Evolutionary conservation across 495 filamentous ascomycete genomes (phyloP), one percentile per base, ranked within the genome.

Genomic region (Daldinia vernicosa): DNA sequence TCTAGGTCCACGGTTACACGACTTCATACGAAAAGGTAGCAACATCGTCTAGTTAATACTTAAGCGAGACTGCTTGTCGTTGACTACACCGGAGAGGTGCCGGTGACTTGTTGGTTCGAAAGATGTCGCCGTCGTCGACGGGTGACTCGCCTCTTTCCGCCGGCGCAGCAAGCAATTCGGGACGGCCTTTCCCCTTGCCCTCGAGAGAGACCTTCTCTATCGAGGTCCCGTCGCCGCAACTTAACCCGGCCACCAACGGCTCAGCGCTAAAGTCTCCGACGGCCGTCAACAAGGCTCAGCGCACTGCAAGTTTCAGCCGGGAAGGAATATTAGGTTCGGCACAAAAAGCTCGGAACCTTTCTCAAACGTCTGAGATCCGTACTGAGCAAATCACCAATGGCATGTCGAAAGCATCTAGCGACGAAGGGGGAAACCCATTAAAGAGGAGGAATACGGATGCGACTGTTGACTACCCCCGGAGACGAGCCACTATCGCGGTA

Each of bases 401-500:
- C 40, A 78, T 82, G 63, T 76, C 80, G 60, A 84, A 84, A 60
- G 79, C 78, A 30, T 74, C 78, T 30, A 84, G 80, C 66, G 84
- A 87, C 59, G 84, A 87, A 75, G 81, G 81, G 47, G 77, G 55
- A 9, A 87, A 87, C 66, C 85, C 85, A 17, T 68, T 87, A 43
- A 90, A 90, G 77, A 86, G 89, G 75, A 87, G 89, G 75, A 89
- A 88, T 65, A 90, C 85, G 32, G 87, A 90, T 67, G 88, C 87
- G 60, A 86, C 84, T 26, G 82, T 89, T 50, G 89, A 91, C 69
- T 92, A 91, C 67, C 89, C 89, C 19, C 81, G 90, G 76, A 83
- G 90, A 74, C 83, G 89, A 70, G 89, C 90, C 63, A 92, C 89
- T 7, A 91, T 92, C 75, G 90, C 90, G 65, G 90, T 92, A 88